Conservation (phyloP, 345 rosid species). For the Eucalyptus guilfoylei region DNA sequence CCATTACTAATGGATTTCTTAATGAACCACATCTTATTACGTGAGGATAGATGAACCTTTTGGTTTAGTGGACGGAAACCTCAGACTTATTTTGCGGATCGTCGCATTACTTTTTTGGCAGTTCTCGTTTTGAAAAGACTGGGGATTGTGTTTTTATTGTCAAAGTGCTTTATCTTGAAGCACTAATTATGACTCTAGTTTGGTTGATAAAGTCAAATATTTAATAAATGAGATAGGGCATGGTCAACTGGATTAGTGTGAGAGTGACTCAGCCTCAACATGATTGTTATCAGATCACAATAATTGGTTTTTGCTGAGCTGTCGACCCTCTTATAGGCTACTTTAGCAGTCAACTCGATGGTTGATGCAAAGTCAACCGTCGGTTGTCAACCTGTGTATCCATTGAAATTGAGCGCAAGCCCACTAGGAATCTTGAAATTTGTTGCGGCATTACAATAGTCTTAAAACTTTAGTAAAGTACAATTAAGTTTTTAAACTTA, state of each 20-base stretch:
- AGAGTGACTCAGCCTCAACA: neutral
- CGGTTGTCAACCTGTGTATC: neutral
- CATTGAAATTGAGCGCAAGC: neutral
- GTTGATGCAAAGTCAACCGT: neutral
- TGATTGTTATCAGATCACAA: neutral
- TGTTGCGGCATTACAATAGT: neutral
- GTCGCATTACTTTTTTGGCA: neutral
- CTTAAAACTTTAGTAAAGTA: neutral
- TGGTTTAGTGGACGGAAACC: neutral
- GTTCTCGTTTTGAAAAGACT: neutral
- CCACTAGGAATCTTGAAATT: neutral
- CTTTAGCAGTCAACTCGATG: neutral
- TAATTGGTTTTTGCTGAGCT: neutral
- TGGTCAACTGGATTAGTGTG: neutral
- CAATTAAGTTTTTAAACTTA: neutral
- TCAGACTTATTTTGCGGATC: neutral
- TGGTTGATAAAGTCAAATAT: neutral
- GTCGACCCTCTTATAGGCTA: neutral
- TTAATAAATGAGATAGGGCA: neutral
- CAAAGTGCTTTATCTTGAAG: neutral
- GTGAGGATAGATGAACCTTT: neutral
- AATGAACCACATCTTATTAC: neutral
- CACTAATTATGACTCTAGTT: neutral
- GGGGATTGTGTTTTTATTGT: neutral
- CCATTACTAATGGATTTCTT: neutral